phyloP scores from a whole-genome alignment of 352 stramenopile genomes.

The Phytophthora crassamura region DNA sequence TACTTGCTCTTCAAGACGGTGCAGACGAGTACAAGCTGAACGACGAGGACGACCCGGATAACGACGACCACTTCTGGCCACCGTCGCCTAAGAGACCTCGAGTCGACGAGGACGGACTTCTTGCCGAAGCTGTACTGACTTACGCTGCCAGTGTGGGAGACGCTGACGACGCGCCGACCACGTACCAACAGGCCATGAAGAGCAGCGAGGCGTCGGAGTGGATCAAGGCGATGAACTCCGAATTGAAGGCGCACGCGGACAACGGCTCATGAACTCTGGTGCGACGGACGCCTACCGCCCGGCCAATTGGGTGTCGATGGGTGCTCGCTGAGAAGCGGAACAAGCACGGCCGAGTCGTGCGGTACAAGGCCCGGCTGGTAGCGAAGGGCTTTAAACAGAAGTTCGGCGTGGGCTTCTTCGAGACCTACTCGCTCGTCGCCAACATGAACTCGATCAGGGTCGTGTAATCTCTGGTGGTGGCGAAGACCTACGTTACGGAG shows the following conservation, averaged over 20 bases:
- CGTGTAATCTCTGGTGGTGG: background rate
- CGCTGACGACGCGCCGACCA: background rate
- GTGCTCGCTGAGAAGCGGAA: slow-evolving; percentile 40
- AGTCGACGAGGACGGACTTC: slow-evolving; percentile 1
- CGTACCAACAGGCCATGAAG: background rate
- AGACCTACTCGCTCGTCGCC: slow-evolving; percentile 41
- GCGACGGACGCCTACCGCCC: background rate
- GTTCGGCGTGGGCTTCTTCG: slow-evolving; percentile 36
- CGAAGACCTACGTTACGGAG: slow-evolving; percentile 21
- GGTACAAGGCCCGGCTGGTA: no score
- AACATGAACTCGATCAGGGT: slow-evolving; percentile 38
- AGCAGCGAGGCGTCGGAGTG: no score
- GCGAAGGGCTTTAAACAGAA: slow-evolving; percentile 34
- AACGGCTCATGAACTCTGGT: slow-evolving; percentile 1
- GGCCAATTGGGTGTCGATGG: slow-evolving; percentile 34
- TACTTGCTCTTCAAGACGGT: no score
- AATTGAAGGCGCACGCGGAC: background rate
- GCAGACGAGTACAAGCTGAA: no score
- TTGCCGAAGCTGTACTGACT: no score
- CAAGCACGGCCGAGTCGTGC: no score
- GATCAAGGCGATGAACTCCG: no score
- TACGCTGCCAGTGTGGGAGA: background rate
- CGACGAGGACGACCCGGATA: no score
- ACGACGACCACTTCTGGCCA: no score
- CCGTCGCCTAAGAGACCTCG: no score